These are phyloP conservation scores for Plasmodium cynomolgi DNA, from an alignment of 169 alveolate species.

Conservation along the genomic window DNA sequence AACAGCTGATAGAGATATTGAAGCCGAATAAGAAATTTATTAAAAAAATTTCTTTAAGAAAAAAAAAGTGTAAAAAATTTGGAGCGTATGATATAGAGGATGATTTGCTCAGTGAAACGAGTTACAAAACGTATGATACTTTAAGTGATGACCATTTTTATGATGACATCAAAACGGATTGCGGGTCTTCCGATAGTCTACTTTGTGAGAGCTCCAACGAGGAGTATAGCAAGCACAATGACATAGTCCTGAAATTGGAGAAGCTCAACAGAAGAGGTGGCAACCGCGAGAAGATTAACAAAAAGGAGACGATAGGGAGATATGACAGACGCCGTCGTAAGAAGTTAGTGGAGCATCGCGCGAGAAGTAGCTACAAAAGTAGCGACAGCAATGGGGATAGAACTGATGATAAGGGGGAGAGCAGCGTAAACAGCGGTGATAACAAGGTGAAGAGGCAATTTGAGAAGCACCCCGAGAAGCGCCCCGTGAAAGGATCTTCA, in stretches of 20 bases:
- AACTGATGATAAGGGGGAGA: not conserved
- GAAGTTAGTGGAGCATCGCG: not conserved
- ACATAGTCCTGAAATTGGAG: not conserved
- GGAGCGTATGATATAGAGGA: not conserved
- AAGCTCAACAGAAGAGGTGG: slow-evolving; percentile 7
- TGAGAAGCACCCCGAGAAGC: not conserved
- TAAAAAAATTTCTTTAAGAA: slow-evolving; percentile 23
- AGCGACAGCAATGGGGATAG: not conserved
- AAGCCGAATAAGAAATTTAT: slow-evolving; percentile 54
- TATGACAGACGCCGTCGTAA: not conserved
- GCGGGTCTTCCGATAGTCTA: slow-evolving; percentile 60
- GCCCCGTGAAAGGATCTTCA: not conserved
- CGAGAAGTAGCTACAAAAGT: not conserved
- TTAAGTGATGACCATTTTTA: slow-evolving; percentile 67
- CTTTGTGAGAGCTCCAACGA: slow-evolving; percentile 59
- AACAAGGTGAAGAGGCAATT: not conserved
- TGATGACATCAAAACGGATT: slow-evolving; percentile 54
- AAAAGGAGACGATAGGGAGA: not conserved
- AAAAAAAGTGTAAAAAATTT: slow-evolving; percentile 22
- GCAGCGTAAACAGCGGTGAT: not conserved
- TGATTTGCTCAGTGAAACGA: slow-evolving; percentile 18
- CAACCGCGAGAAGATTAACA: not conserved
- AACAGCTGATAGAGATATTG: slow-evolving; percentile 68
- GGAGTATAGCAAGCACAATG: slow-evolving; percentile 13
- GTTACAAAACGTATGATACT: slow-evolving; percentile 42